Evolutionary conservation across 495 filamentous ascomycete species (phyloP), one percentile per base, ranked within the genome.

Genomic region (Cryomyces minteri): DNA sequence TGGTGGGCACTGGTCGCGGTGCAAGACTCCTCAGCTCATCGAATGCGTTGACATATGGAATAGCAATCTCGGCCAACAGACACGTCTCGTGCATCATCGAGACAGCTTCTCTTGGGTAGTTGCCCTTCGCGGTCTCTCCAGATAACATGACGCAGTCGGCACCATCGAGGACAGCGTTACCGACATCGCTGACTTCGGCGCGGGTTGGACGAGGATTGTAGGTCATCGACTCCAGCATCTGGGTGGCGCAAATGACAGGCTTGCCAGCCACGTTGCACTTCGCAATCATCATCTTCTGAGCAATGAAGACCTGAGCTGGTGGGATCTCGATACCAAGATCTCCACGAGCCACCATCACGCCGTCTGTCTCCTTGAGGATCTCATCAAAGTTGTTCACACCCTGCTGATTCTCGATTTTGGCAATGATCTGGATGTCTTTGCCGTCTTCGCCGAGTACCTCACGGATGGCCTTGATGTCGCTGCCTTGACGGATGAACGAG

Each of bases 281-380:
- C 62, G 88, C 85, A 67, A 96, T 96, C 81, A 98, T 88, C 85
- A 96, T 96, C 79, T 98, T 98, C 74, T 98, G 90, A 41, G 90
- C 90, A 51, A 93, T 80, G 68, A 96, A 98, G 45, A 98, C 90
- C 73, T 98, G 92, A 44, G 88, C 84, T 34, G 92, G 87, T 14
- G 90, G 86, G 58, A 98, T 98, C 66, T 98, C 90, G 51, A 98
- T 98, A 69, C 90, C 90, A 36, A 98, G 71, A 57, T 98, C 90
- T 67, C 90, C 90, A 74, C 90, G 90, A 55, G 90, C 90, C 58
- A 98, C 90, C 90, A 98, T 98, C 62, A 98, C 86, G 72, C 92
- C 90, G 62, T 98, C 90, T 18, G 90, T 96, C 70, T 87, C 83
- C 60, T 79, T 74, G 38, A 98, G 76, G 57, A 98, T 96, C 68